A percentile compares a stretch with the other conserved stretches of the same genome.
Conservation (phyloP, 1,139 yeast species). For the Scheffersomyces insectosa region DNA sequence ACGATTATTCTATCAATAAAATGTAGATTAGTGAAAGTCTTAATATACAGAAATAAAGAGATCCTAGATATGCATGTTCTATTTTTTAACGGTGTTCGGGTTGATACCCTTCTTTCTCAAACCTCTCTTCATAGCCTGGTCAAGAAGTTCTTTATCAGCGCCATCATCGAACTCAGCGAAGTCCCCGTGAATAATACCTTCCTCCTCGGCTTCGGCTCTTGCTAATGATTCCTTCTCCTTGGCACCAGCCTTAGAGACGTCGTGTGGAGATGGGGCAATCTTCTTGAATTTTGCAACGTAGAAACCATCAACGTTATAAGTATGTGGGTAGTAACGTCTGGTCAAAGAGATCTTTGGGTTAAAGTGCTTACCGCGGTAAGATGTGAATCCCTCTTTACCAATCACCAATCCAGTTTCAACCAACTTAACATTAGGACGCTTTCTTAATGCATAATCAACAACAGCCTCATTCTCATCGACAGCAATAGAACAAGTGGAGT, state of each 20-base stretch:
- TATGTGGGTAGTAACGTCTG: conserved; percentile 96
- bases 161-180: conserved; percentile 79
- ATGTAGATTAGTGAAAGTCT: not conserved
- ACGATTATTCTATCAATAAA: not conserved
- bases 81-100: conserved; percentile 43
- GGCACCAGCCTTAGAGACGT: conserved; percentile 85
- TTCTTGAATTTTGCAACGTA: conserved; percentile 95
- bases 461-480: conserved; percentile 99
- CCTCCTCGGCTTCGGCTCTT: conserved; percentile 75
- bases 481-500: conserved; percentile 97
- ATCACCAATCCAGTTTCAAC: conserved; percentile 93
- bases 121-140: conserved; percentile 68
- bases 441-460: conserved; percentile 95
- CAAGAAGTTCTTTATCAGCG: conserved; percentile 75
- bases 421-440: conserved; percentile 92
- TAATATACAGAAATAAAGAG: not conserved
- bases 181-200: conserved; percentile 81
- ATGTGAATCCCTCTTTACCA: conserved; percentile 94
- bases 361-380: conserved; percentile 91
- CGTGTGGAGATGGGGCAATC: conserved; percentile 82
- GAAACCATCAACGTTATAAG: conserved; percentile 98
- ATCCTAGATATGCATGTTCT: not conserved
- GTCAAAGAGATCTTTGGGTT: conserved; percentile 75
- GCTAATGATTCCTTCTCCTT: conserved; percentile 81
- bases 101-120: conserved; percentile 81